Base-by-base conservation (phyloP, 2,329 filamentous ascomycete species). In the Penicillium hordei region DNA sequence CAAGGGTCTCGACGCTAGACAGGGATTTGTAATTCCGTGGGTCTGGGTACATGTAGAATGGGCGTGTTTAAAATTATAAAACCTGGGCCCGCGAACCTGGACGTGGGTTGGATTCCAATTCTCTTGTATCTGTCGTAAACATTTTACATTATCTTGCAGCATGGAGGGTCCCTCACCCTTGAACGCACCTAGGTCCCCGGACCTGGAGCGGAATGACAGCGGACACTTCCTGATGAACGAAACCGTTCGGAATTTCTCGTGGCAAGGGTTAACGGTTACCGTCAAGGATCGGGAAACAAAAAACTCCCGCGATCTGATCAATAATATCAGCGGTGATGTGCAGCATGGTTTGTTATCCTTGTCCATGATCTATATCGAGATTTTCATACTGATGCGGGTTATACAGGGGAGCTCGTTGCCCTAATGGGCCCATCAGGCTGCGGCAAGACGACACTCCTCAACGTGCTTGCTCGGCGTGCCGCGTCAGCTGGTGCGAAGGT, bases 381-480 rank as follows among this genome's bases (percentile, higher is more conserved):
- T 51, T 52, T 13, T 21, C 9, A n/a, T 42, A 27, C 43, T 50
- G 9, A 61, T 27, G 15, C 10, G 25, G 12, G 17, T n/a, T 52
- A 9, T 39, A 31, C 68, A 81, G 90, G 89, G 31, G 87, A 92
- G 67, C 78, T 93, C 42, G 82, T 91, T 59, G 91, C 91, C 39
- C 75, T 95, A 45, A 93, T 95, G 89, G 91, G 91, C 25, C 90
- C 90, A 9, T 85, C 79, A n/a, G 78, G 79, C 27, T 78, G 85
- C 57, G 91, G 91, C 50, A 96, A 96, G 74, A 94, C 91, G 0
- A 95, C 91, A 0, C 81, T 96, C 0, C 81, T 96, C 36, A 93
- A 95, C 70, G 85, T 89, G 5, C 84, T 95, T 15, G 90, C 91
- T 7, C 83, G 85, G 57, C 81, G 87, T 60, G 78, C 77, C 60